Conservation (phyloP, 2,329 filamentous ascomycete genomes). For the Paecilomyces dactylethromorphus region DNA sequence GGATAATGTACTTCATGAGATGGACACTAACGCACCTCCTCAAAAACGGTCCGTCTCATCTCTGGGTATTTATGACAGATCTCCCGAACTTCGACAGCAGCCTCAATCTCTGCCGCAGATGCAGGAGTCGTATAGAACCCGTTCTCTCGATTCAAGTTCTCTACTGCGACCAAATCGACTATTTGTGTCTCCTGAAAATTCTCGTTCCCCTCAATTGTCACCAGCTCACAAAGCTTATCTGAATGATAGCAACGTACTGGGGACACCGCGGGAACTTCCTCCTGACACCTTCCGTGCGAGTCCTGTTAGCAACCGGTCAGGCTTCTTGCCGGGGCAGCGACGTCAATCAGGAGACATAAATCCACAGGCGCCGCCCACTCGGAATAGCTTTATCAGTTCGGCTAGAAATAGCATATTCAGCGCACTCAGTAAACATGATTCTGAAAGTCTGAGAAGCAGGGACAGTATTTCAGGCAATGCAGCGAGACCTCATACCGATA, state of each 20-base stretch:
- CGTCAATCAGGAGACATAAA: background rate
- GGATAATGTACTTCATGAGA: background rate
- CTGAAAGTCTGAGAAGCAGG: conserved; percentile 5
- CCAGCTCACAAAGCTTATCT: background rate
- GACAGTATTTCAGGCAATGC: conserved; percentile 9
- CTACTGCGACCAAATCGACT: background rate
- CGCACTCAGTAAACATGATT: conserved; percentile 2
- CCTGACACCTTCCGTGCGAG: background rate
- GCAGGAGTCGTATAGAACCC: background rate
- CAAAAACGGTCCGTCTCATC: background rate
- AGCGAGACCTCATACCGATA: conserved; percentile 4
- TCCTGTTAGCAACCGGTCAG: background rate
- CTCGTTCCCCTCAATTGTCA: background rate
- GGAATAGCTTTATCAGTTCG: background rate
- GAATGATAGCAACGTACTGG: background rate
- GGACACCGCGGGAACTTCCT: background rate
- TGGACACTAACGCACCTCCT: background rate
- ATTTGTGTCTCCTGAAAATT: background rate
- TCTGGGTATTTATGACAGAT: background rate
- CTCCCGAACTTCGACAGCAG: background rate
- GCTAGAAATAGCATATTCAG: conserved; percentile 1
- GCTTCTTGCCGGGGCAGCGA: background rate
- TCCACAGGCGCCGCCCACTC: background rate
- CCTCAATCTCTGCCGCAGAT: background rate
- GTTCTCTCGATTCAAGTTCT: background rate